Evolutionary conservation across 306 rosid species (phyloP).

Genomic region (Acacia confusa): DNA sequence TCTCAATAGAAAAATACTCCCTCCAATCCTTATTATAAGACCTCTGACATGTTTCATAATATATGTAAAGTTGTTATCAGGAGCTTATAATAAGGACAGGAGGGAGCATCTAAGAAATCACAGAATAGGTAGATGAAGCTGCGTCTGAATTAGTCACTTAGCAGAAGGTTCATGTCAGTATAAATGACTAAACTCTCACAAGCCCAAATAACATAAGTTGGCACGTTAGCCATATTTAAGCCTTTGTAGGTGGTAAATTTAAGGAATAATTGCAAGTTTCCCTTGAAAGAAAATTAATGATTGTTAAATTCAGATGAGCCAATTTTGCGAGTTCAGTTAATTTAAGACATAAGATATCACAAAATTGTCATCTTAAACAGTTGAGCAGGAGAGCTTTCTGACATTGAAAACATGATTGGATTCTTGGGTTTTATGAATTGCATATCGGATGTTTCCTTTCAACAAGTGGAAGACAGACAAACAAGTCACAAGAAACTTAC

Average conservation of each 20-base stretch:
- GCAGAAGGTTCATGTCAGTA: not conserved
- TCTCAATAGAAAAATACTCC: not conserved
- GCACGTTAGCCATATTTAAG: not conserved
- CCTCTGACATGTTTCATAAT: no score
- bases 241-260: not conserved
- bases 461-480: not conserved
- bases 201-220: not conserved
- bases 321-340: not conserved
- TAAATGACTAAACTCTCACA: slow-evolving; percentile 1
- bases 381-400: not conserved
- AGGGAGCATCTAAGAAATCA: not conserved
- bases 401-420: not conserved
- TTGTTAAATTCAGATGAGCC: not conserved
- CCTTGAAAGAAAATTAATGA: not conserved
- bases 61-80: no score
- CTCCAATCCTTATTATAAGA: no score
- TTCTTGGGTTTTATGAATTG: not conserved
- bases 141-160: not conserved
- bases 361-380: not conserved
- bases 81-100: no score
- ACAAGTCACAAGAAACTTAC: slow-evolving; percentile 35
- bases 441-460: slow-evolving; percentile 13
- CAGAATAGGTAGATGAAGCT: not conserved
- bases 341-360: not conserved
- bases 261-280: not conserved